Evolutionary conservation across 805 yeast genomes (phyloP).

Genomic region (Blastobotrys robertii): DNA sequence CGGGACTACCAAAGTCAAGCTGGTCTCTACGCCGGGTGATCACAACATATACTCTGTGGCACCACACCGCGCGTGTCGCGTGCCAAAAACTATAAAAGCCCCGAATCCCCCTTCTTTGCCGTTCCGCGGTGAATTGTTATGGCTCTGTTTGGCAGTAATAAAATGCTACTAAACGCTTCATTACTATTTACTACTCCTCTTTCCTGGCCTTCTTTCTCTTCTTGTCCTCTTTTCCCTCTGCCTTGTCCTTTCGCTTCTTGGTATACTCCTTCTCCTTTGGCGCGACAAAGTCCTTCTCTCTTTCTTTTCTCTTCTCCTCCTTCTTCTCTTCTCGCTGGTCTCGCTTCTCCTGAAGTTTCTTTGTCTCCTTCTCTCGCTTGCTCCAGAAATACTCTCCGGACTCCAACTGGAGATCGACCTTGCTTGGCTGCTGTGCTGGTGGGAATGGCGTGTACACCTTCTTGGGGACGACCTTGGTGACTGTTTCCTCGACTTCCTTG

Average conservation of each 20-base stretch:
- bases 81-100: too few species aligned
- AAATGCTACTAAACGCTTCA: background rate
- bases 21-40: too few species aligned
- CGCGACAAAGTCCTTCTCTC: constrained; percentile 71
- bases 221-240: constrained; percentile 24
- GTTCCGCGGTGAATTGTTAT: constrained; percentile 1
- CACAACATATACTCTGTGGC: too few species aligned
- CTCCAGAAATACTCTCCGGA: constrained; percentile 97
- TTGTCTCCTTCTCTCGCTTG: constrained; percentile 67
- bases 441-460: constrained; percentile 98
- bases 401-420: constrained; percentile 93
- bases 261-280: constrained; percentile 66
- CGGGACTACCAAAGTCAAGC: too few species aligned
- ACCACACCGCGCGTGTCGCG: too few species aligned
- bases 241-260: constrained; percentile 22
- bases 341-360: constrained; percentile 64
- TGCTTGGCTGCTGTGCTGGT: constrained; percentile 93
- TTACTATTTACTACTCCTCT: constrained; percentile 3
- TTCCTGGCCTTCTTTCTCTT: constrained; percentile 19
- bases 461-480: constrained; percentile 41
- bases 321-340: constrained; percentile 68
- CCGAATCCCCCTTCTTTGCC: too few species aligned
- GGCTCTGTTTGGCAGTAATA: background rate
- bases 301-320: constrained; percentile 54
- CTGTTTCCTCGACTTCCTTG: constrained; percentile 41